These are phyloP conservation scores for Coriaria nepalensis DNA, from an alignment of 306 rosid species.

Conservation along the genomic window DNA sequence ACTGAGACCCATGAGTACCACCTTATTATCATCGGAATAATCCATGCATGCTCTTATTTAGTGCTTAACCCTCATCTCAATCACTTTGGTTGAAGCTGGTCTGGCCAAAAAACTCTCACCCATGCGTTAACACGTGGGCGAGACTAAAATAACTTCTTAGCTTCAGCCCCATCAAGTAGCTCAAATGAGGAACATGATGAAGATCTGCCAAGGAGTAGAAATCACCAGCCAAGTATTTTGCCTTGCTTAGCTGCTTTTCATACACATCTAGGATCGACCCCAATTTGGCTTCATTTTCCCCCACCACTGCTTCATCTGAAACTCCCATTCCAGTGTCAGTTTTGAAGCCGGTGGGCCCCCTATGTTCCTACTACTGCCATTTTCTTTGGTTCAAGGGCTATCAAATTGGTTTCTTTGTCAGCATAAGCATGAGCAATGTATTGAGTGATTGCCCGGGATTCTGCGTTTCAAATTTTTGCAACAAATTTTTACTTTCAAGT, in stretches of 20 bases:
- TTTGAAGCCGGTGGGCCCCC: constrained; percentile 40
- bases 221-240: constrained; percentile 50
- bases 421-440: constrained; percentile 31
- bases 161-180: constrained; percentile 27
- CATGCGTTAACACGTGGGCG: constrained; percentile 43
- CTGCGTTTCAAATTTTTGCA: constrained; percentile 14
- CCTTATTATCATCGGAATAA: too few species aligned
- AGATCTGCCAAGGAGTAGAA: constrained; percentile 56
- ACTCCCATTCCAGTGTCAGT: constrained; percentile 21
- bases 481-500: too few species aligned
- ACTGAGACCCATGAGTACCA: too few species aligned
- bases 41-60: too few species aligned
- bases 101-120: constrained; percentile 47
- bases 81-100: constrained; percentile 60
- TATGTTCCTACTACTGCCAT: constrained; percentile 26
- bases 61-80: constrained; percentile 15
- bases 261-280: constrained; percentile 44
- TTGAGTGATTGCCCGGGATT: constrained; percentile 51
- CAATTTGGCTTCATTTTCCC: constrained; percentile 37
- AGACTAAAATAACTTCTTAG: constrained; percentile 30
- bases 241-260: constrained; percentile 28
- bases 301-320: constrained; percentile 28
- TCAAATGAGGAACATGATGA: constrained; percentile 41
- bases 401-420: constrained; percentile 34
- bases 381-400: constrained; percentile 26